Percentiles rank a stretch among this genome's conserved stretches.
phyloP scores from a whole-genome alignment of 345 rosid genomes.

The Boechera stricta region DNA sequence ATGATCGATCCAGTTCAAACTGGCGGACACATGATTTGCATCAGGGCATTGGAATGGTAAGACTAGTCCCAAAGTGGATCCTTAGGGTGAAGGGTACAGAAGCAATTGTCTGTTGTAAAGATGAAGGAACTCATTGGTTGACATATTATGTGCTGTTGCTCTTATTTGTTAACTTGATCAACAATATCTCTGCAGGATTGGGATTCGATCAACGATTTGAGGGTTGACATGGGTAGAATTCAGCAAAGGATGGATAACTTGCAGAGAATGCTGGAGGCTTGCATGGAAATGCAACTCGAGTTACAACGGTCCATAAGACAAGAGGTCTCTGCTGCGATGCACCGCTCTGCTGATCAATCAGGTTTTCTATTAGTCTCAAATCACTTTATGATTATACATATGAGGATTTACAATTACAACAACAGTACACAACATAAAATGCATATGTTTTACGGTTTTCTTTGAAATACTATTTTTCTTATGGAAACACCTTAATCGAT shows the following conservation, averaged over 20 bases:
- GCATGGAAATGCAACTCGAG: slow-evolving; percentile 99
- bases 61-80: slow-evolving; percentile 37
- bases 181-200: slow-evolving; percentile 65
- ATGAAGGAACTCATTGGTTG: slow-evolving; percentile 7
- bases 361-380: slow-evolving; percentile 49
- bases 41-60: slow-evolving; percentile 76
- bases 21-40: slow-evolving; percentile 75
- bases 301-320: slow-evolving; percentile 89
- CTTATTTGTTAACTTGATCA: slow-evolving; percentile 3
- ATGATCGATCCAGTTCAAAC: slow-evolving; percentile 52
- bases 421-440: background rate
- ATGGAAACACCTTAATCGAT: slow-evolving; percentile 4
- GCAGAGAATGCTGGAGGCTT: slow-evolving; percentile 91
- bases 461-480: background rate
- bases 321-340: slow-evolving; percentile 88
- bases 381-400: background rate
- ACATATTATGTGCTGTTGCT: background rate
- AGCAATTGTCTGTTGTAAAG: background rate
- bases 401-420: background rate
- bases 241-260: slow-evolving; percentile 94
- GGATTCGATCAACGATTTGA: slow-evolving; percentile 78
- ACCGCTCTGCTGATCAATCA: slow-evolving; percentile 60
- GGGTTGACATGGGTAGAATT: slow-evolving; percentile 89
- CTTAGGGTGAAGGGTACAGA: background rate
- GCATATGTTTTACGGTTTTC: background rate